Base-by-base conservation (phyloP, 371 early-diverging fungal genomes). In the Zychaea mexicana region DNA sequence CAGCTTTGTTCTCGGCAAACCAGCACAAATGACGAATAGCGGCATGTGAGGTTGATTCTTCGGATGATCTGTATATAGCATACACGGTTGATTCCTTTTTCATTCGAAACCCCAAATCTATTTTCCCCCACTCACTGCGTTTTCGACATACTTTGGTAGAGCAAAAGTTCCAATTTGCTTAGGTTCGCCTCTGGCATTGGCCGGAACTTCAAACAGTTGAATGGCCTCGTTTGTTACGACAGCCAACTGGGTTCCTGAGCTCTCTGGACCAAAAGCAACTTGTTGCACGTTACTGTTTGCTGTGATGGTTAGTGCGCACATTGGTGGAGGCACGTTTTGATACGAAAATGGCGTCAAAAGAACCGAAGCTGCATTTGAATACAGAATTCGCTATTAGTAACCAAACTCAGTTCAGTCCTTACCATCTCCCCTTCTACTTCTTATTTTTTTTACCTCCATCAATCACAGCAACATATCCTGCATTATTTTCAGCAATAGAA, bases 271-370 rank as follows among this genome's bases (percentile, higher is more conserved):
- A 67, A 93, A 92, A 3, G 89, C 70, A 21, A 91, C 87, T 59
- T 86, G 78, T 19, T 84, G 78, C 8, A 84, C 79, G 3, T 90
- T 81, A 12, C 68, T 64, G 2, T 80, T 69, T 4, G 82, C 55
- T 2, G 70, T 30, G 6, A 88, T 24, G 0, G 78, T 77, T 42
- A 84, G 76, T 15, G 82, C 79, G 56, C 76, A 73, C 97, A 96
- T 97, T 4, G 98, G 98, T 21, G 98, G 98, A 54, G 98, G 98
- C 13, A 97, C 92, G 68, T 97, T 97, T 64, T 87, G 83, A 64
- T 86, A 76, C 45, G 78, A 72, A 68, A 97, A 96, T 9, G 98
- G 97, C 9, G 98, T 98, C 59, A 95, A 70, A 27, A 90, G 78
- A 8, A 92, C 52, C 12, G 71, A 61, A 10, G 70, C 75, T 83